Evolutionary conservation across 495 filamentous ascomycete species (phyloP).

Genomic region (Aspergillus affinis): DNA sequence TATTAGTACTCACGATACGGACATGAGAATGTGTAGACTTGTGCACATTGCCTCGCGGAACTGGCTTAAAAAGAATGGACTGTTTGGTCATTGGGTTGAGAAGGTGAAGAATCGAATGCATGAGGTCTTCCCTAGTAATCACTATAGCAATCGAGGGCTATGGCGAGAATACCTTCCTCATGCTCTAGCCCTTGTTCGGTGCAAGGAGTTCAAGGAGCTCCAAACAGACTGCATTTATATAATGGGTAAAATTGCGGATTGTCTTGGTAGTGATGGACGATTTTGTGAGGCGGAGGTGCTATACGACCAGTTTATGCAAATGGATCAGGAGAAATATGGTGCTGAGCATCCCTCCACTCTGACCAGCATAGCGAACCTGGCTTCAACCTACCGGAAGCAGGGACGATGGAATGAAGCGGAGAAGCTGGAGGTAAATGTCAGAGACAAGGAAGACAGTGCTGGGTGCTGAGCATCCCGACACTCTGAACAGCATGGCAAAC

Average conservation of each 20-base stretch:
- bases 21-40: slow-evolving; percentile 29
- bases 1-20: slow-evolving; percentile 17
- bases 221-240: neutral
- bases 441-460: slow-evolving; percentile 5
- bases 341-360: slow-evolving; percentile 19
- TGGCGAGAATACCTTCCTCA: slow-evolving; percentile 33
- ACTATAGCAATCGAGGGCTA: slow-evolving; percentile 22
- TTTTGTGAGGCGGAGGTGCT: neutral
- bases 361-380: slow-evolving; percentile 22
- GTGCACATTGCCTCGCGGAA: slow-evolving; percentile 36
- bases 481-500: slow-evolving; percentile 23
- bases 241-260: slow-evolving; percentile 1
- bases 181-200: slow-evolving; percentile 14
- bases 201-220: slow-evolving; percentile 3
- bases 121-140: slow-evolving; percentile 23
- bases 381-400: slow-evolving; percentile 12
- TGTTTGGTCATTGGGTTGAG: slow-evolving; percentile 10
- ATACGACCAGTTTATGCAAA: too few species aligned
- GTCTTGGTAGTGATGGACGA: slow-evolving; percentile 11
- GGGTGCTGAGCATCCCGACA: slow-evolving; percentile 16
- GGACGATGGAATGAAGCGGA: slow-evolving; percentile 31
- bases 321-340: too few species aligned
- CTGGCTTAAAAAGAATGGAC: slow-evolving; percentile 28
- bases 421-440: too few species aligned
- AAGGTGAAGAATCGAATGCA: slow-evolving; percentile 17